Conservation (phyloP, 768 basidiomycete genomes). For the Kwoniella europaea region DNA sequence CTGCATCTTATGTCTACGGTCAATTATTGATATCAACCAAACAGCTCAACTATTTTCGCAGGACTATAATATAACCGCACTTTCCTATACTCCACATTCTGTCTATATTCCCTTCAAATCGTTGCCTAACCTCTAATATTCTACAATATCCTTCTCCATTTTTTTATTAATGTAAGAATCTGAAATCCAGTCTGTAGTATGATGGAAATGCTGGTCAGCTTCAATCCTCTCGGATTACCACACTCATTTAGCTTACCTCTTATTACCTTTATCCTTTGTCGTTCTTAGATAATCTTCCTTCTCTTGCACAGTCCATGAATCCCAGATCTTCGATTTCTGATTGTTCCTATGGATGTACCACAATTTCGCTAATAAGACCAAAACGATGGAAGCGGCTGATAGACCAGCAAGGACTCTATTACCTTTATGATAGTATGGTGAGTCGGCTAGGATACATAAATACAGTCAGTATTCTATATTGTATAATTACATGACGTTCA, state of each 20-base stretch:
- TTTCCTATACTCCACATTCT: too few species aligned
- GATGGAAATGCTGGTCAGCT: background rate
- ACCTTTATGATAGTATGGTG: constrained; percentile 65
- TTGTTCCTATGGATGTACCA: constrained; percentile 67
- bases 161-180: constrained; percentile 16
- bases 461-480: background rate
- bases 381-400: constrained; percentile 64
- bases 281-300: constrained; percentile 67
- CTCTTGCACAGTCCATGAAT: constrained; percentile 63
- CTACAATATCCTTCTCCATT: background rate
- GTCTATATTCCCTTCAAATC: too few species aligned
- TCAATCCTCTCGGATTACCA: background rate
- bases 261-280: constrained; percentile 64
- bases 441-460: constrained; percentile 14
- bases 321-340: constrained; percentile 65
- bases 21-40: background rate
- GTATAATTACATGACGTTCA: background rate
- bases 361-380: constrained; percentile 64
- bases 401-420: constrained; percentile 67
- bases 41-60: too few species aligned
- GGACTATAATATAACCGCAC: too few species aligned
- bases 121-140: background rate
- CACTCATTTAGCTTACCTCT: constrained; percentile 24
- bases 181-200: constrained; percentile 19
- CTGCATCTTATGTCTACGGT: background rate